A percentile compares a stretch with the other conserved stretches of the same genome.
Conservation (phyloP, 352 stramenopile species). For the Lagenidium giganteum region DNA sequence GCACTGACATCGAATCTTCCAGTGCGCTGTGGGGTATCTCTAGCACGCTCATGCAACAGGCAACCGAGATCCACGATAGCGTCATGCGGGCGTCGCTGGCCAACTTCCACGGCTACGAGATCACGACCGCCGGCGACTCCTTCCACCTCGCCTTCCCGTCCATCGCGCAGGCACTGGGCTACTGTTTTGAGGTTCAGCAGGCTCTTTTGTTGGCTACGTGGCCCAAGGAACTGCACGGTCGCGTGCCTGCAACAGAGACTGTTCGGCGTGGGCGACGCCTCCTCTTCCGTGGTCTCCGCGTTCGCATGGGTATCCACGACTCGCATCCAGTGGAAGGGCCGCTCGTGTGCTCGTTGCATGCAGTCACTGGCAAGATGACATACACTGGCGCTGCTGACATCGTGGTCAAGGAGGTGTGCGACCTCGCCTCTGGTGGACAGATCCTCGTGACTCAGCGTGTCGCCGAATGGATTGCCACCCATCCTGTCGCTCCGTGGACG, state of each 20-base stretch:
- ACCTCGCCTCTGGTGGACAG: slow-evolving; percentile 19
- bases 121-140: slow-evolving; percentile 15
- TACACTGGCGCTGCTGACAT: slow-evolving; percentile 15
- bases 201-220: slow-evolving; percentile 4
- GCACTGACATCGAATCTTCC: slow-evolving; percentile 19
- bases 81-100: slow-evolving; percentile 7
- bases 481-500: too few relatives aligned
- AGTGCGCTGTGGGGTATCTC: slow-evolving; percentile 10
- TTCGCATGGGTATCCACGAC: slow-evolving; percentile 19
- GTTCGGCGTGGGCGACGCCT: not conserved
- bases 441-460: slow-evolving; percentile 20
- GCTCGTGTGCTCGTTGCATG: slow-evolving; percentile 5
- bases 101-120: slow-evolving; percentile 11
- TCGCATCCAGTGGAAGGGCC: not conserved
- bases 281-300: slow-evolving; percentile 10
- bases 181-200: slow-evolving; percentile 14
- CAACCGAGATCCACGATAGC: slow-evolving; percentile 8
- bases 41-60: slow-evolving; percentile 2
- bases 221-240: slow-evolving; percentile 6
- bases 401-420: slow-evolving; percentile 15
- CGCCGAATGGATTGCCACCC: slow-evolving; percentile 12
- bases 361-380: slow-evolving; percentile 19
- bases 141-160: slow-evolving; percentile 18
- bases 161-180: slow-evolving; percentile 13
- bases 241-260: slow-evolving; percentile 5